Base-by-base conservation (phyloP, 345 rosid genomes). In the Hibiscus tridactylites region DNA sequence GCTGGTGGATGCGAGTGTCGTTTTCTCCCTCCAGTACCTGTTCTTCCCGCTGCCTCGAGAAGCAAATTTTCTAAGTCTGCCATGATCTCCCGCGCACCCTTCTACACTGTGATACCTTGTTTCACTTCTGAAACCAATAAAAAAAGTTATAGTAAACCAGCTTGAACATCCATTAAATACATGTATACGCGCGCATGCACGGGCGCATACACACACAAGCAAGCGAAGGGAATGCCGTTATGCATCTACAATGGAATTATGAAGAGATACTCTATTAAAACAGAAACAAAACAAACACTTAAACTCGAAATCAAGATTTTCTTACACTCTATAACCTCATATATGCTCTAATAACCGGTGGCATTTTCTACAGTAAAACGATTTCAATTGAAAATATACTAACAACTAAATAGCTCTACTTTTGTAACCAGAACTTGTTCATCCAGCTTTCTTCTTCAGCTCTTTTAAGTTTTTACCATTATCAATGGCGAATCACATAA, bases 41-140 rank as follows among this genome's bases (percentile, higher is more conserved):
- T 84, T 76, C 99, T 92, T 33, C 99, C 99, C 1, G 99, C 99
- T 16, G 99, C 99, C 86, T 92, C 98, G 39, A 92, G 84, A 52
- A 96, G 95, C 85, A 92, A 83, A 79, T 89, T 85, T 73, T 96
- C 99, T 74, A 91, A 82, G 75, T 92, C 98, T n/a, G 86, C 91
- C 98, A 91, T 91, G 71, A 21, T 70, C 61, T 0, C 50, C 16
- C 9, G 17, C 10, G 6, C 50, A 0, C 31, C 46, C 77, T 58
- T 63, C 46, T 58, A 26, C 2, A 42, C 65, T 6, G 52, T 13
- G 58, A 52, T 17, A 52, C 44, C 37, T 54, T 71, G 64, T 17
- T 46, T 33, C 44, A 52, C 71, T 17, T 71, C 68, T 72, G 68
- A 52, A 58, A 67, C 37, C 29, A 73, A 31, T 19, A 3, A 11